Evolutionary conservation across 1,139 yeast genomes (phyloP).

Genomic region (Chernovozyma aurita): DNA sequence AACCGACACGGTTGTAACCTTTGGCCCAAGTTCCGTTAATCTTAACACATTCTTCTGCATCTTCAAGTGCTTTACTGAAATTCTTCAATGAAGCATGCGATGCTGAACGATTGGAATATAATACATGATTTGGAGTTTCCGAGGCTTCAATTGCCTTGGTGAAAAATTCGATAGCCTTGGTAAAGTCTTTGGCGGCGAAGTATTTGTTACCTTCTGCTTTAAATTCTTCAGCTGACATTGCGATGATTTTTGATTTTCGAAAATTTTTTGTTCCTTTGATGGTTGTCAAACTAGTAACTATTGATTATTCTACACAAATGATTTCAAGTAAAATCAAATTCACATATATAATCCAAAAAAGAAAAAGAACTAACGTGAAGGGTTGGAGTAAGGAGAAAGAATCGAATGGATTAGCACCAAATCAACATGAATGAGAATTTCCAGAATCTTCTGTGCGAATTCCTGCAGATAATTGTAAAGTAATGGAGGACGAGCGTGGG

Average conservation of each 20-base stretch:
- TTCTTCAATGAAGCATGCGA: slow-evolving; percentile 77
- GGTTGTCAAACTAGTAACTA: neutral
- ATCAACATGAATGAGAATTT: too few species aligned
- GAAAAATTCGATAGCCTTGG: slow-evolving; percentile 74
- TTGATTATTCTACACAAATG: neutral
- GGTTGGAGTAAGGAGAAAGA: neutral
- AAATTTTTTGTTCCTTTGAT: neutral
- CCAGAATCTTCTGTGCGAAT: slow-evolving; percentile 8
- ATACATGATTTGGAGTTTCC: slow-evolving; percentile 77
- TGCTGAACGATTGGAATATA: slow-evolving; percentile 93
- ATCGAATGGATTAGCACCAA: too few species aligned
- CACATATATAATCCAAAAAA: too few species aligned
- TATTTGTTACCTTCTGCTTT: slow-evolving; percentile 89
- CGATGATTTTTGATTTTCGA: neutral
- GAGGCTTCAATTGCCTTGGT: slow-evolving; percentile 87
- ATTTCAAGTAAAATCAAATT: too few species aligned
- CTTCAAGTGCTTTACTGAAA: slow-evolving; percentile 69
- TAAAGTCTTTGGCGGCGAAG: slow-evolving; percentile 81
- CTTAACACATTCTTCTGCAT: slow-evolving; percentile 77
- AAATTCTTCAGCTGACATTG: slow-evolving; percentile 61
- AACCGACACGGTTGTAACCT: slow-evolving; percentile 90
- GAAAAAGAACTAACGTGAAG: neutral
- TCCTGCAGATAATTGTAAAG: neutral
- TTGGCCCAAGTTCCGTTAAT: slow-evolving; percentile 88
- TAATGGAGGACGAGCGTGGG: too few species aligned